phyloP scores from a whole-genome alignment of 352 stramenopile species.

The Thraustochytrium sp. region DNA sequence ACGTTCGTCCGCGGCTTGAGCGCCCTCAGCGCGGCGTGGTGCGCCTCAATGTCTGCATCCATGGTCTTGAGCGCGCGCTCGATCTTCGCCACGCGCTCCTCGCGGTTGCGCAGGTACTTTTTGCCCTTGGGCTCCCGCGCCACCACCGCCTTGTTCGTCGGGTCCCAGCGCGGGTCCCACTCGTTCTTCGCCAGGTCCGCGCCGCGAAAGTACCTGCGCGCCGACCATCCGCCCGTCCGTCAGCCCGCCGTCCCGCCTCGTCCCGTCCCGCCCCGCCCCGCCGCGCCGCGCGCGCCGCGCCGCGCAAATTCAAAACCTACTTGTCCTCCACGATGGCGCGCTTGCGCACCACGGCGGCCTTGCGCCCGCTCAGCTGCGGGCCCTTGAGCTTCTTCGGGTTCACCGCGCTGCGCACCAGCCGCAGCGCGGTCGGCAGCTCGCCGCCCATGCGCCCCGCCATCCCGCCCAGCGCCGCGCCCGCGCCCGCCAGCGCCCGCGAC shows the following conservation, averaged over 20 bases:
- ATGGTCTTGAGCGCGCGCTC: constrained; percentile 24
- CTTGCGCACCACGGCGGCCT: constrained; percentile 10
- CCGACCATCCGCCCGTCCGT: not conserved
- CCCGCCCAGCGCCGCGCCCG: no score
- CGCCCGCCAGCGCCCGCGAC: no score
- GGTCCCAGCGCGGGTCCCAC: constrained; percentile 41
- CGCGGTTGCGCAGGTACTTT: constrained; percentile 1
- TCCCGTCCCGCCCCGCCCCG: not conserved
- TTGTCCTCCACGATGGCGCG: constrained; percentile 27
- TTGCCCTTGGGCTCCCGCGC: constrained; percentile 32
- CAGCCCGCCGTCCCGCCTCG: not conserved
- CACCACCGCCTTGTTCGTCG: constrained; percentile 27
- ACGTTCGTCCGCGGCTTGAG: not conserved
- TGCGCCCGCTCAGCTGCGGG: not conserved
- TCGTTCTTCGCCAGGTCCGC: constrained; percentile 29
- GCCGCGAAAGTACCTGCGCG: constrained; percentile 7
- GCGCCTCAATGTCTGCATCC: constrained; percentile 36
- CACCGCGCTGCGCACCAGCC: constrained; percentile 1
- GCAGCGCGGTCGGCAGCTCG: constrained; percentile 8
- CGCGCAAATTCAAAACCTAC: not conserved
- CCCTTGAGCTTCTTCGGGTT: constrained; percentile 14
- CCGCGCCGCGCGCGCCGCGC: not conserved
- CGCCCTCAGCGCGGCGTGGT: not conserved
- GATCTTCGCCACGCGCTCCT: constrained; percentile 35
- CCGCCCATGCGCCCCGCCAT: not conserved